Evolutionary conservation across 2,329 filamentous ascomycete species (phyloP).

Genomic region (Diplodia mutila): DNA sequence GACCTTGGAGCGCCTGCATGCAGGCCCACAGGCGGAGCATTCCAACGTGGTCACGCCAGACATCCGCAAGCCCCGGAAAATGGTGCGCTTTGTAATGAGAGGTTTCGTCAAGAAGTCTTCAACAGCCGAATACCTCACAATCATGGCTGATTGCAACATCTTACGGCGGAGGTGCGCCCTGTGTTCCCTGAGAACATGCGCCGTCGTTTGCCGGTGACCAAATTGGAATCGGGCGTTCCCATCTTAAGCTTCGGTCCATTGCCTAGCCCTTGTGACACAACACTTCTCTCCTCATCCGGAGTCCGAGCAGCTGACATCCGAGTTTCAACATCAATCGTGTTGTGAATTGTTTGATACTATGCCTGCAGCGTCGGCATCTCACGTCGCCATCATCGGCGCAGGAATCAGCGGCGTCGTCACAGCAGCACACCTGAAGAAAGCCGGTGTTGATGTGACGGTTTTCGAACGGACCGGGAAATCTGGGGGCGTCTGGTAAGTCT

Average conservation of each 20-base stretch:
- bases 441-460: constrained; percentile 53
- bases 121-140: neutral
- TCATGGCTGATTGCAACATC: constrained; percentile 6
- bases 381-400: constrained; percentile 42
- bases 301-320: neutral
- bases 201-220: constrained; percentile 31
- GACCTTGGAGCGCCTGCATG: constrained; percentile 5
- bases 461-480: constrained; percentile 57
- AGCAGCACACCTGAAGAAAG: constrained; percentile 41
- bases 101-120: neutral
- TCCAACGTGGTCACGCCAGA: constrained; percentile 7
- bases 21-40: neutral
- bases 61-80: neutral
- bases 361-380: constrained; percentile 27
- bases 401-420: constrained; percentile 43
- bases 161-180: neutral
- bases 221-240: neutral
- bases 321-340: neutral
- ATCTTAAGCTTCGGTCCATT: neutral
- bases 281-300: neutral
- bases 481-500: constrained; percentile 60
- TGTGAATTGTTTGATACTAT: constrained; percentile 25
- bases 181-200: neutral
- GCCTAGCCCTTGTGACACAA: neutral
- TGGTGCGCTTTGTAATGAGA: constrained; percentile 11